Evolutionary conservation across 805 yeast genomes (phyloP).

Genomic region (Wickerhamiella vanderwaltii): DNA sequence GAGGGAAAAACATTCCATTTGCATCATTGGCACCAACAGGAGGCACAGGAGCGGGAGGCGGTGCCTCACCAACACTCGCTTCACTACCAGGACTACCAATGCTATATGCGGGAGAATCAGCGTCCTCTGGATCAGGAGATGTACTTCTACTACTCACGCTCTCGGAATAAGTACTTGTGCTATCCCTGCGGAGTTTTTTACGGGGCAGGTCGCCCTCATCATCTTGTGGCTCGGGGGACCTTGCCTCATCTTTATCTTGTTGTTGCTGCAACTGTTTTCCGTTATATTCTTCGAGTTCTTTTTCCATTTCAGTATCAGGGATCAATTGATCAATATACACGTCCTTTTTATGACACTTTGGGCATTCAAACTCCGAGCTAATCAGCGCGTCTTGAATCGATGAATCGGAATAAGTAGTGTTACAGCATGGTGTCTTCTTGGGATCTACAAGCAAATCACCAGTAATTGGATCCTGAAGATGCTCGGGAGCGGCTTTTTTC

Average conservation of each 20-base stretch:
- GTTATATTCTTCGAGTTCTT: slow-evolving; percentile 32
- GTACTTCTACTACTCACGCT: slow-evolving; percentile 2
- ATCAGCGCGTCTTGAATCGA: slow-evolving; percentile 55
- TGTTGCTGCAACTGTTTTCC: slow-evolving; percentile 15
- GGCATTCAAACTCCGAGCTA: slow-evolving; percentile 82
- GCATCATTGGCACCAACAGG: background rate
- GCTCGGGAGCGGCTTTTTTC: slow-evolving; percentile 39
- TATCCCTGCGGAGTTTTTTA: background rate
- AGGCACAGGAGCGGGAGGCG: background rate
- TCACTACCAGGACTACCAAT: slow-evolving; percentile 1
- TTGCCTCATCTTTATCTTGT: slow-evolving; percentile 4
- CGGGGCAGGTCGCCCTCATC: slow-evolving; percentile 10
- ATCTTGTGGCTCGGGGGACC: background rate
- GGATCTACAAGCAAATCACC: slow-evolving; percentile 57
- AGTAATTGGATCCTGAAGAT: slow-evolving; percentile 58
- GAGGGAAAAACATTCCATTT: background rate
- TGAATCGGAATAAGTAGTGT: slow-evolving; percentile 43
- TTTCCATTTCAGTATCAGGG: slow-evolving; percentile 47
- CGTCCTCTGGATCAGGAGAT: background rate
- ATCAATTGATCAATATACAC: slow-evolving; percentile 60
- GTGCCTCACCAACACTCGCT: slow-evolving; percentile 4
- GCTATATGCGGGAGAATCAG: background rate
- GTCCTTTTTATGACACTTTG: slow-evolving; percentile 67
- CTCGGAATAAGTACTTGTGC: slow-evolving; percentile 9
- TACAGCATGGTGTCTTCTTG: slow-evolving; percentile 74